Percentiles rank a stretch among this genome's conserved stretches.
Evolutionary conservation across 2,329 filamentous ascomycete genomes (phyloP).

Genomic region (Fusarium sp.): DNA sequence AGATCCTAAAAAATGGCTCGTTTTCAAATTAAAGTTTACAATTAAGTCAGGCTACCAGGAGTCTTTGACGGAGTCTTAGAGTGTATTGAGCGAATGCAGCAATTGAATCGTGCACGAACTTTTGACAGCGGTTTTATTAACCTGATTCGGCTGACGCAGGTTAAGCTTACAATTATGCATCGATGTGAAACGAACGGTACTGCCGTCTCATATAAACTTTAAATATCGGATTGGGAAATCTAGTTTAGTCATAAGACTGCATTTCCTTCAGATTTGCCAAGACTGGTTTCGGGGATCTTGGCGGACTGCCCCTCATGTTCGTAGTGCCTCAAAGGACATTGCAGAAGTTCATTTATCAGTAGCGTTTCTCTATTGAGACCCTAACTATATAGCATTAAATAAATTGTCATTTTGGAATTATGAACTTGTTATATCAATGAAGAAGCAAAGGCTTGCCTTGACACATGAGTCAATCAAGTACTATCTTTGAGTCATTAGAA

Average conservation of each 20-base stretch:
- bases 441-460: too few species aligned
- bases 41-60: rapidly evolving
- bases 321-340: rapidly evolving
- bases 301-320: neutral
- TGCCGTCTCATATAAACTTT: neutral
- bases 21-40: neutral
- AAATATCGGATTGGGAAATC: neutral
- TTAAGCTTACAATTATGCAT: neutral
- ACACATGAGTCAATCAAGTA: too few species aligned
- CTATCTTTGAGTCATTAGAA: too few species aligned
- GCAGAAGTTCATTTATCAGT: rapidly evolving
- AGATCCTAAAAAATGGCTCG: rapidly evolving
- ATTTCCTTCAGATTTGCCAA: neutral
- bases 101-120: neutral
- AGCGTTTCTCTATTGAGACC: rapidly evolving
- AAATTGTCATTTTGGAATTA: too few species aligned
- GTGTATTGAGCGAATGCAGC: rapidly evolving
- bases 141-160: neutral
- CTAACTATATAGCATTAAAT: too few species aligned
- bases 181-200: neutral
- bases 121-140: too few species aligned
- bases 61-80: neutral
- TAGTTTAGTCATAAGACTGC: neutral
- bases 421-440: too few species aligned
- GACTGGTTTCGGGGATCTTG: neutral